Conservation (phyloP, 208 protist genomes). For the Herpetomonas tarakana region DNA sequence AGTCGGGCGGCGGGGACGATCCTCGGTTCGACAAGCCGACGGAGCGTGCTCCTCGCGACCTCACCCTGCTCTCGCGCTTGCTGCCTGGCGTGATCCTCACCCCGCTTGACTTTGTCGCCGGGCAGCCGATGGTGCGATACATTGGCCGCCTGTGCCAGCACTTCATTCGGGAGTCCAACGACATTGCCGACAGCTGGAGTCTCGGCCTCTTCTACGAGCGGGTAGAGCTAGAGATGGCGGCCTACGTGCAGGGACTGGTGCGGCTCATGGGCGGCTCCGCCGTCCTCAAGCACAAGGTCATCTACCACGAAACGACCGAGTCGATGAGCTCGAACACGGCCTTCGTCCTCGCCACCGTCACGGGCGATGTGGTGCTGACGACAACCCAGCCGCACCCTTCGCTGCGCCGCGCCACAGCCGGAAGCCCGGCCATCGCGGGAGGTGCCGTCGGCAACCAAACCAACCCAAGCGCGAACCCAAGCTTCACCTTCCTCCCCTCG, state of each 20-base stretch:
- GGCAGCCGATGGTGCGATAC: slow-evolving; percentile 76
- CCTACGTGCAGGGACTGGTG: slow-evolving; percentile 72
- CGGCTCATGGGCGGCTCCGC: slow-evolving; percentile 82
- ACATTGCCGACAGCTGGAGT: slow-evolving; percentile 29
- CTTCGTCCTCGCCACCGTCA: slow-evolving; percentile 80
- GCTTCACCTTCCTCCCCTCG: slow-evolving; percentile 1
- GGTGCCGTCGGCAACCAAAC: neutral
- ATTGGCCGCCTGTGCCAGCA: slow-evolving; percentile 88
- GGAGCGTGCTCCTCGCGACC: slow-evolving; percentile 27
- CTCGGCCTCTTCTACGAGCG: slow-evolving; percentile 76
- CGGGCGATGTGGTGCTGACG: slow-evolving; percentile 84
- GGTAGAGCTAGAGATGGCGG: slow-evolving; percentile 74
- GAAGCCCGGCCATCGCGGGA: neutral
- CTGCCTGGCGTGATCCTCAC: slow-evolving; percentile 61
- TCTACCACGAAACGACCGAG: slow-evolving; percentile 83
- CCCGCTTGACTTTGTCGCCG: slow-evolving; percentile 78
- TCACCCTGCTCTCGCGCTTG: slow-evolving; percentile 24
- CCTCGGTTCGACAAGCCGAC: neutral
- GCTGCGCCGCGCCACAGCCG: neutral
- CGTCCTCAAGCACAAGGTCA: slow-evolving; percentile 80
- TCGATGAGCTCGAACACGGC: slow-evolving; percentile 71
- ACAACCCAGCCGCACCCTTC: slow-evolving; percentile 19
- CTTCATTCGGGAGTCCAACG: slow-evolving; percentile 86
- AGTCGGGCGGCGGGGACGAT: neutral
- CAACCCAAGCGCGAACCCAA: neutral